phyloP scores from a whole-genome alignment of 1,139 yeast species.

The Yamadazyma sp. region DNA sequence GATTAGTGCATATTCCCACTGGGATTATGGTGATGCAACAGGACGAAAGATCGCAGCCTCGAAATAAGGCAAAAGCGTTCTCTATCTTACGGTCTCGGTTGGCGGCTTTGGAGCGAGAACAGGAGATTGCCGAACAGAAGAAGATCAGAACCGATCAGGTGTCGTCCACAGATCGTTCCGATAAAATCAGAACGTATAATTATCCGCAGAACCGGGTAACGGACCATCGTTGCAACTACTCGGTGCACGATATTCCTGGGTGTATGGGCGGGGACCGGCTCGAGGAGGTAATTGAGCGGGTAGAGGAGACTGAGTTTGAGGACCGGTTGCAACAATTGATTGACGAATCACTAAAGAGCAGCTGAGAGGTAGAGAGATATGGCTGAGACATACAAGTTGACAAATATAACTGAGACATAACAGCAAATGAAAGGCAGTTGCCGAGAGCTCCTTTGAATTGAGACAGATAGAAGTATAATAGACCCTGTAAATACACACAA shows the following conservation, averaged over 20 bases:
- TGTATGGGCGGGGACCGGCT: conserved; percentile 72
- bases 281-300: conserved; percentile 50
- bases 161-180: conserved; percentile 84
- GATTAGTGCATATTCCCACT: conserved; percentile 88
- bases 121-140: conserved; percentile 64
- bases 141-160: conserved; percentile 80
- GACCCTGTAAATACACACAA: background rate
- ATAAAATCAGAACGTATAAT: conserved; percentile 90
- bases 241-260: conserved; percentile 77
- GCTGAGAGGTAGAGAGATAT: background rate
- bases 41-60: conserved; percentile 93
- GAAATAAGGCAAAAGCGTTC: conserved; percentile 93
- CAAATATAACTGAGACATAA: too few relatives aligned
- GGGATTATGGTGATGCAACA: conserved; percentile 90
- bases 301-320: conserved; percentile 29
- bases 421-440: too few relatives aligned
- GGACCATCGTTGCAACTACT: conserved; percentile 85
- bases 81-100: conserved; percentile 76
- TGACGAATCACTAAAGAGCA: background rate
- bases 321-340: conserved; percentile 20
- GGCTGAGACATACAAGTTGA: too few relatives aligned
- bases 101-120: conserved; percentile 75
- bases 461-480: too few relatives aligned
- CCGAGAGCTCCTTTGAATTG: too few relatives aligned
- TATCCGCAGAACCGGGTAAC: conserved; percentile 91